Percentiles rank a stretch among this genome's conserved stretches.
These are phyloP conservation scores for Suillus placidus DNA, from an alignment of 768 basidiomycete species.

Conservation along the genomic window DNA sequence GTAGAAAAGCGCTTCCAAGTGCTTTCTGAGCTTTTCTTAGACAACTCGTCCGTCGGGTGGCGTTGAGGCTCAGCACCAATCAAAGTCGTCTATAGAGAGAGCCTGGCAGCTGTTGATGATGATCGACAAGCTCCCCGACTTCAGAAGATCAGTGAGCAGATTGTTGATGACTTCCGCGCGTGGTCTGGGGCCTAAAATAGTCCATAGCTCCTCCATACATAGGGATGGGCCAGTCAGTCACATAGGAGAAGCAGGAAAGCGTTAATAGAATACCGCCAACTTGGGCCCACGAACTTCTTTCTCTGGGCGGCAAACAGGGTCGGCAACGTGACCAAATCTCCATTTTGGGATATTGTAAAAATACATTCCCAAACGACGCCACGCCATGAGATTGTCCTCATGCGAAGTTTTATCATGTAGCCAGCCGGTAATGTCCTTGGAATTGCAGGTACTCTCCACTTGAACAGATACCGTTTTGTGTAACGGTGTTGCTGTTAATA, in stretches of 20 bases:
- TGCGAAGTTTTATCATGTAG: background rate
- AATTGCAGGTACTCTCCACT: too few species aligned
- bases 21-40: background rate
- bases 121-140: background rate
- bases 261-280: background rate
- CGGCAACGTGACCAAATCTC: background rate
- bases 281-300: background rate
- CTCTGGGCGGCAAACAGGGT: background rate
- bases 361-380: background rate
- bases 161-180: background rate
- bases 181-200: background rate
- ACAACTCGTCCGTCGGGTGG: background rate
- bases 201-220: background rate
- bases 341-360: background rate
- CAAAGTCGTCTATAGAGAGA: background rate
- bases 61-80: background rate
- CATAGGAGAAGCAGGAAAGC: background rate
- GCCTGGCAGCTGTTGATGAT: background rate
- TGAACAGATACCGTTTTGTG: background rate
- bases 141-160: background rate
- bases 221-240: background rate
- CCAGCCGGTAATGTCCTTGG: background rate
- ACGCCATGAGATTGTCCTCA: background rate
- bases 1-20: background rate
- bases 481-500: background rate